A percentile compares a stretch with the other conserved stretches of the same genome.
phyloP scores from a whole-genome alignment of 2,329 filamentous ascomycete species.

The Hypoxylon sp. region DNA sequence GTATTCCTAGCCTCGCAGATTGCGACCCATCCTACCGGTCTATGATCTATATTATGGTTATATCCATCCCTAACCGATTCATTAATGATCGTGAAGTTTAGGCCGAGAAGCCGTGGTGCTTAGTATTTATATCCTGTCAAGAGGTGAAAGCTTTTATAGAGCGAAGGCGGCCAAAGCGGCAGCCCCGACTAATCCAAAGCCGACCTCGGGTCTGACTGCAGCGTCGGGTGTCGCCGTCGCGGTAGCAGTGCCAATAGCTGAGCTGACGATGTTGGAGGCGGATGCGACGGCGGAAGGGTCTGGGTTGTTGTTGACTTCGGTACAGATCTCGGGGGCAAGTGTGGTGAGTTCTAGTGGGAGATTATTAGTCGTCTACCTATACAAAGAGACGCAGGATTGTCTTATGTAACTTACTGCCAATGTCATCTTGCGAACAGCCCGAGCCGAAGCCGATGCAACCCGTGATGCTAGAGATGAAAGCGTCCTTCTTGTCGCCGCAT shows the following conservation, averaged over 20 bases:
- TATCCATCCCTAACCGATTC: slow-evolving; percentile 20
- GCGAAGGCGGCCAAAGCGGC: slow-evolving; percentile 41
- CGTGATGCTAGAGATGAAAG: slow-evolving; percentile 39
- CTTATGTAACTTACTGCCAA: slow-evolving; percentile 38
- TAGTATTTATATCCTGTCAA: neutral
- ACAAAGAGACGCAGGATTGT: neutral
- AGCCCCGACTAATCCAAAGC: slow-evolving; percentile 42
- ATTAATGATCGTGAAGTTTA: slow-evolving; percentile 29
- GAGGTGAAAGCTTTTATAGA: slow-evolving; percentile 27
- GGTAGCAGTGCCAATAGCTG: slow-evolving; percentile 38
- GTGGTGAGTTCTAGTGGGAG: slow-evolving; percentile 29
- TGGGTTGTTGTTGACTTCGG: slow-evolving; percentile 36
- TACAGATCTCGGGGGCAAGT: slow-evolving; percentile 44
- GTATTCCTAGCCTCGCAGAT: slow-evolving; percentile 16
- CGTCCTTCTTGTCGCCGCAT: slow-evolving; percentile 38
- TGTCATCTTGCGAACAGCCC: slow-evolving; percentile 36
- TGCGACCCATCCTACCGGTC: slow-evolving; percentile 26
- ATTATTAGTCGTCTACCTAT: slow-evolving; percentile 11
- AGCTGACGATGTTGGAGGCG: slow-evolving; percentile 44
- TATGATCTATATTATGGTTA: slow-evolving; percentile 27
- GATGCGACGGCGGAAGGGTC: slow-evolving; percentile 41
- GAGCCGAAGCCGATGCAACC: slow-evolving; percentile 34
- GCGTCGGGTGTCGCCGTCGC: slow-evolving; percentile 37
- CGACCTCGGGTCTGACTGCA: slow-evolving; percentile 39
- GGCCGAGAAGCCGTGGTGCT: neutral